These are phyloP conservation scores for Dryas integrifolia DNA, from an alignment of 331 rosid genomes.

Conservation along the genomic window DNA sequence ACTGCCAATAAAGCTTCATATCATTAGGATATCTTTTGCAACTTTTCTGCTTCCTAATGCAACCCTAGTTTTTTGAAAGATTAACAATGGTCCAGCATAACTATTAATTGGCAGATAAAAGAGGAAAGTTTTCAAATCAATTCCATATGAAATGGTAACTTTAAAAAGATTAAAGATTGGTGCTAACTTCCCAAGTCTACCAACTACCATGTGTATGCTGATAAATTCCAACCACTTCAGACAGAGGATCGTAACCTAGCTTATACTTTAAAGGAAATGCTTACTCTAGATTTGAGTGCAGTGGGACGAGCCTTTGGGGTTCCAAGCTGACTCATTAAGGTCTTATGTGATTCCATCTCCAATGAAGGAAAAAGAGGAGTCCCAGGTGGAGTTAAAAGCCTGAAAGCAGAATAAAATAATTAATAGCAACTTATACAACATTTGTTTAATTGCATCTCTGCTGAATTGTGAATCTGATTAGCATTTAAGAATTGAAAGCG, in stretches of 20 bases:
- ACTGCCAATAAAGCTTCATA: constrained; percentile 7
- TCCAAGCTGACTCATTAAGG: constrained; percentile 65
- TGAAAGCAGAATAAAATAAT: constrained; percentile 34
- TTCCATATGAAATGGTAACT: not conserved
- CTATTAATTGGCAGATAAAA: not conserved
- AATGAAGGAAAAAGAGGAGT: constrained; percentile 95
- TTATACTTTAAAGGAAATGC: constrained; percentile 20
- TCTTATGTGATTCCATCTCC: constrained; percentile 80
- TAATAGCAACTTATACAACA: constrained; percentile 28
- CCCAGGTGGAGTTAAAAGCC: constrained; percentile 98
- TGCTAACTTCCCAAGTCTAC: not conserved
- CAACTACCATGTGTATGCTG: not conserved
- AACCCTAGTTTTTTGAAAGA: not conserved
- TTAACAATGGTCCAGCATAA: not conserved
- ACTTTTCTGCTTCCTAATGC: constrained; percentile 1
- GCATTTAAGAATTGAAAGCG: not conserved
- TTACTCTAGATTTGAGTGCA: constrained; percentile 83
- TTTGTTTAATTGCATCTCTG: not conserved
- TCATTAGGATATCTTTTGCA: not conserved
- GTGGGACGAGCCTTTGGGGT: constrained; percentile 65
- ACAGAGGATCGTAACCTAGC: not conserved
- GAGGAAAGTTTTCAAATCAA: not conserved
- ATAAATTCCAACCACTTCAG: not conserved
- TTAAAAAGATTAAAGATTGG: not conserved
- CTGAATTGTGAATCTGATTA: not conserved